Evolutionary conservation across 345 rosid species (phyloP).

Genomic region (Salix udensis): DNA sequence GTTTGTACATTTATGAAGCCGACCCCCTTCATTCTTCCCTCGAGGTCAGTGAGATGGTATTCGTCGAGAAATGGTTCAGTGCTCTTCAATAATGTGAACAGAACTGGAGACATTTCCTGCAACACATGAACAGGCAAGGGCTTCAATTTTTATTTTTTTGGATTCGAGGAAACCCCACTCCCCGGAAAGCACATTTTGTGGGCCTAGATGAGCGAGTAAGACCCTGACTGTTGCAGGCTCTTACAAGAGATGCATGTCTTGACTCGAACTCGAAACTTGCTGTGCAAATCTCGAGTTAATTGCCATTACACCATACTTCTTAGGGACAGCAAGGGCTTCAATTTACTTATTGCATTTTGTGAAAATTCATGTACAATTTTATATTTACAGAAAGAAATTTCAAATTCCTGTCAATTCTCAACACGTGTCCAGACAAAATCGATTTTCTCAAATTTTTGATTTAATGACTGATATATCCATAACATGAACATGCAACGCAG

Average conservation of each 20-base stretch:
- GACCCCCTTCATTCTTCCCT: constrained; percentile 40
- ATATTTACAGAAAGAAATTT: neutral
- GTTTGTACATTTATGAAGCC: constrained; percentile 44
- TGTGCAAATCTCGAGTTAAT: no score
- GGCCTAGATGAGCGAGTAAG: no score
- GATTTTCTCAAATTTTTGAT: no score
- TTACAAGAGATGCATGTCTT: no score
- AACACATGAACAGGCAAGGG: neutral
- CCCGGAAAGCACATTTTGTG: no score
- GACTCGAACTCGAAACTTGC: no score
- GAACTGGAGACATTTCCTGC: constrained; percentile 54
- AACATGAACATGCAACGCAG: no score
- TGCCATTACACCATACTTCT: accelerated
- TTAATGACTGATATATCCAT: no score
- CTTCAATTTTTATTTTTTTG: neutral
- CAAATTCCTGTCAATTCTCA: neutral
- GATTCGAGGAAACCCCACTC: no score
- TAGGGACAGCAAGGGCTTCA: neutral
- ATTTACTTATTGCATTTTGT: neutral
- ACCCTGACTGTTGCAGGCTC: no score
- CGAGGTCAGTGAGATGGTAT: constrained; percentile 47
- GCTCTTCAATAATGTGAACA: constrained; percentile 55
- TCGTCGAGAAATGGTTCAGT: constrained; percentile 60
- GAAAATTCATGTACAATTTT: neutral
- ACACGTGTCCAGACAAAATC: no score